Evolutionary conservation across 352 stramenopile genomes (phyloP), one percentile per base, ranked within the genome.

Genomic region (Labyrinthula sp.): DNA sequence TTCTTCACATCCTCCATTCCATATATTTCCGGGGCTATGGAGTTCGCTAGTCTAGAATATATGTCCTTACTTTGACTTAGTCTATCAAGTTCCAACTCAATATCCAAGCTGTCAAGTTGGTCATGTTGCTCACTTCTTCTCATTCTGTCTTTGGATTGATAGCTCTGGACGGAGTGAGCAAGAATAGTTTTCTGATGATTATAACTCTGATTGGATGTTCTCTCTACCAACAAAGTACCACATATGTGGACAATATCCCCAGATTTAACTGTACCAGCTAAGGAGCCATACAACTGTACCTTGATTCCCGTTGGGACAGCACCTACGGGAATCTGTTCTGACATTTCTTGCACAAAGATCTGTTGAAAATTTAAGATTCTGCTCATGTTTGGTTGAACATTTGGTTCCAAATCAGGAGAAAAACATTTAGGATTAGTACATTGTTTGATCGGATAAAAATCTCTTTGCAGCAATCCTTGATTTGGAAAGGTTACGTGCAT

Each of bases 331-430:
- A 99, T 89, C 58, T 89, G 77, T 25, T 60, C 63, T 1, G 75
- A 75, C 9, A 84, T 52, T 63, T 92, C 80, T 64, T 99, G 91
- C 41, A 97, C 77, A 57, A 93, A 92, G 9, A 97, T 61, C 63
- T 97, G 87, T 58, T 99, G 91, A 62, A 93, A 97, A 49, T 95
- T 95, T 49, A 92, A 71, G 60, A 97, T 98, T 57, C 94, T 95
- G 56, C 72, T 94, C 2, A 83, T 87, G 34, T 93, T 80, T 0
- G 88, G 94, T 62, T 98, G 86, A 47, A 95, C 63, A 27, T 92
- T 64, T 20, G 96, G 48, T 0, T 71, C 67, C 0, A 78, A 77
- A 18, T 67, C 67, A 9, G 67, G n/a, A n/a, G n/a, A n/a, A n/a
- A n/a, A n/a, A n/a, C n/a, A n/a, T n/a, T n/a, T n/a, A n/a, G n/a